These are phyloP conservation scores for Microcera coccophila DNA, from an alignment of 2,329 filamentous ascomycete species.

Conservation along the genomic window DNA sequence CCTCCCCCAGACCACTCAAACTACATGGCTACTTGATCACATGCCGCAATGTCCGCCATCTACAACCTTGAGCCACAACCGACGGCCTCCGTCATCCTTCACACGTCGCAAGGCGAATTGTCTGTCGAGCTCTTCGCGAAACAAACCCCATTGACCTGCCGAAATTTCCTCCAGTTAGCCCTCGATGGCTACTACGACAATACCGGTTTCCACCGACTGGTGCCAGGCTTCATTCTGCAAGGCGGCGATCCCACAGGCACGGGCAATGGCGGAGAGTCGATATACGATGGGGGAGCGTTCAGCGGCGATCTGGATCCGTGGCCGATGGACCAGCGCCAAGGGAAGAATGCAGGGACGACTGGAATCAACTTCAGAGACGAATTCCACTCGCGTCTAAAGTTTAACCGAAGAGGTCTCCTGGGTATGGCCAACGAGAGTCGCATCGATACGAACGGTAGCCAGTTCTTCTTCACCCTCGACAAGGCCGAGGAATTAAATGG, in stretches of 20 bases:
- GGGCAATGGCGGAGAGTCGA: slow-evolving; percentile 85
- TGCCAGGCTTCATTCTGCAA: slow-evolving; percentile 89
- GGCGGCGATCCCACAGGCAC: slow-evolving; percentile 93
- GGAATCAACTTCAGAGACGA: slow-evolving; percentile 73
- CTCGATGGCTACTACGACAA: slow-evolving; percentile 93
- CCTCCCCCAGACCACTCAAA: too few species aligned
- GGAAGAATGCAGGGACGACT: slow-evolving; percentile 55
- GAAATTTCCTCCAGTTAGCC: slow-evolving; percentile 93
- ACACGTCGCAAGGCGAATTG: slow-evolving; percentile 86
- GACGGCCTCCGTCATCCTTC: slow-evolving; percentile 84
- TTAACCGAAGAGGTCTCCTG: slow-evolving; percentile 82
- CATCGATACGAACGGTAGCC: slow-evolving; percentile 80
- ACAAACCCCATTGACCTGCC: slow-evolving; percentile 84
- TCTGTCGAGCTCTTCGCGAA: slow-evolving; percentile 92
- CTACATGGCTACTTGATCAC: too few species aligned
- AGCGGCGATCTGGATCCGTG: slow-evolving; percentile 68
- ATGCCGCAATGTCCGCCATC: slow-evolving; percentile 71
- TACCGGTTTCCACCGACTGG: slow-evolving; percentile 89
- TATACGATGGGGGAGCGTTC: slow-evolving; percentile 80
- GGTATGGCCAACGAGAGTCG: slow-evolving; percentile 92
- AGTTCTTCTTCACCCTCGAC: slow-evolving; percentile 93
- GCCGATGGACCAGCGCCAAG: slow-evolving; percentile 63
- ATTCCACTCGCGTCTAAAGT: slow-evolving; percentile 86
- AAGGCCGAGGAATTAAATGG: slow-evolving; percentile 80
- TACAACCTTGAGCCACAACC: slow-evolving; percentile 95